These are phyloP conservation scores for Puccinia coronata DNA, from an alignment of 1,284 basidiomycete genomes.

Conservation along the genomic window DNA sequence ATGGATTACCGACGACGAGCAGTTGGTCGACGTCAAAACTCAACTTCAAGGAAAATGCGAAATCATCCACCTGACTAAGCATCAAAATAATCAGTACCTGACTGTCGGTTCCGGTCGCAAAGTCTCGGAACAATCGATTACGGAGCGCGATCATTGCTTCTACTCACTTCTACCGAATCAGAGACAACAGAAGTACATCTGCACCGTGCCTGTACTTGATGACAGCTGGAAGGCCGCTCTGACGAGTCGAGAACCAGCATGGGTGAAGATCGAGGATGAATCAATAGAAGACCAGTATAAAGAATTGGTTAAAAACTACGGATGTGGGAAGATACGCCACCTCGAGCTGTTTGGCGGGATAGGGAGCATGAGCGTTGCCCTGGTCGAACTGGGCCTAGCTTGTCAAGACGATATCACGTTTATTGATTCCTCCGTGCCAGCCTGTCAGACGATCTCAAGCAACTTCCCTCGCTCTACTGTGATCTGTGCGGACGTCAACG, in stretches of 20 bases:
- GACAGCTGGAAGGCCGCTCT: not conserved
- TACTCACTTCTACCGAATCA: constrained; percentile 30
- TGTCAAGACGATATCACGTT: constrained; percentile 16
- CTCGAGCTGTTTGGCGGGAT: constrained; percentile 41
- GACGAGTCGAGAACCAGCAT: constrained; percentile 15
- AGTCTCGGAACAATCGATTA: constrained; percentile 4
- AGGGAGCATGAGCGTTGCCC: constrained; percentile 32
- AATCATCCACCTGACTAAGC: constrained; percentile 8
- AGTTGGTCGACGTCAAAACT: constrained; percentile 7
- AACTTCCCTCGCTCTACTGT: constrained; percentile 30
- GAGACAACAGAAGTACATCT: not conserved
- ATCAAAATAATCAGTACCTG: not conserved
- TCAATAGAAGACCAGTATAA: not conserved
- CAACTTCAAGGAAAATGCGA: constrained; percentile 31
- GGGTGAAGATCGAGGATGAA: constrained; percentile 25
- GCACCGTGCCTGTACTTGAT: not conserved
- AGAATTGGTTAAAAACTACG: constrained; percentile 30
- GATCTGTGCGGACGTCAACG: constrained; percentile 41
- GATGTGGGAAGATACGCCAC: constrained; percentile 12
- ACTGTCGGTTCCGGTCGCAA: not conserved
- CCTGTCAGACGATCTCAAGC: constrained; percentile 21
- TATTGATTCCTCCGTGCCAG: constrained; percentile 30
- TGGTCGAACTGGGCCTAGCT: constrained; percentile 10
- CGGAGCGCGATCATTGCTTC: not conserved
- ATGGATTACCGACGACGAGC: not conserved